Evolutionary conservation across 768 basidiomycete genomes (phyloP), one percentile per base, ranked within the genome.

Genomic region (Ramaria rubella): DNA sequence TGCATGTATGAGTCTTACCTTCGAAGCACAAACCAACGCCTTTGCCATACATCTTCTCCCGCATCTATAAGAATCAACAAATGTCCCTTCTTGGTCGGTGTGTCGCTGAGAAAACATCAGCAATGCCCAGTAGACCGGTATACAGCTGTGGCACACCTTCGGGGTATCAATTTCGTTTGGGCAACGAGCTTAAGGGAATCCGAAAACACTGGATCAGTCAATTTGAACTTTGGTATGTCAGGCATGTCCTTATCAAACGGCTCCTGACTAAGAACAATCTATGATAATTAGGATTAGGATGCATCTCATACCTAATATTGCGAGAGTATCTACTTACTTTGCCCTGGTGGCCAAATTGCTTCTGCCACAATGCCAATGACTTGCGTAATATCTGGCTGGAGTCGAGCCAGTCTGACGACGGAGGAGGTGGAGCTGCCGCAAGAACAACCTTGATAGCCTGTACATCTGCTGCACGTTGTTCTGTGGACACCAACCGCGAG

Each of bases 381-480:
- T 81, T 85, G 60, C 73, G 69, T 58, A 94, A 67, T 14, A 90
- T 71, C 49, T 77, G 72, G 24, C 90, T 85, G 23, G 1, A 79
- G 72, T 56, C 77, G 78, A 50, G 46, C 56, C 36, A 43, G 19
- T 51, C 54, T 11, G 52, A 49, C 24, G 77, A 72, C 44, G 67
- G 67, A 42, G 63, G 60, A 3, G 80, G 75, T 4, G 52, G 59
- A 23, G 57, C 54, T 14, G 67, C 68, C 8, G 80, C 72, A 31
- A 97, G 72, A 43, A 98, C 55, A 14, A 86, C 85, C 34, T 90
- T 81, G 45, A 93, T 81, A 3, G 90, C 90, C 65, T 91, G 93
- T 1, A 98, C 93, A 66, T 98, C 93, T 2, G 91, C 92, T 11
- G 89, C 81, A 36, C 83, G 78, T 34, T 77, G 75, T 67, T 92